These are phyloP conservation scores for Lachnellula occidentalis DNA, from an alignment of 2,329 filamentous ascomycete species.

Conservation along the genomic window DNA sequence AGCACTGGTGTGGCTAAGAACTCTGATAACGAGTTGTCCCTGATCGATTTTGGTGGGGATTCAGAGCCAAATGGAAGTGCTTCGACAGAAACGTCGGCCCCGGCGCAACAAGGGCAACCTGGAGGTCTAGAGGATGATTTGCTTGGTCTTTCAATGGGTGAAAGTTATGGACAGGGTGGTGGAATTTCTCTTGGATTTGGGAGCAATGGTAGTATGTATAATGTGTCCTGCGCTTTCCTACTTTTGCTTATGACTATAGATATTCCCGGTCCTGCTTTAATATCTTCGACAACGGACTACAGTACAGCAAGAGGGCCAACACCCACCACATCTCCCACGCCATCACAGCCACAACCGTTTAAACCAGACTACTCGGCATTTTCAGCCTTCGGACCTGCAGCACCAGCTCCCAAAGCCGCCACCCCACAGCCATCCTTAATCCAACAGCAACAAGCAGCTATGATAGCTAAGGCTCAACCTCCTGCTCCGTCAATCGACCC, in stretches of 20 bases:
- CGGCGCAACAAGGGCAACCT: conserved; percentile 40
- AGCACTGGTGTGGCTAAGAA: conserved; percentile 61
- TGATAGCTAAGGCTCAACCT: conserved; percentile 33
- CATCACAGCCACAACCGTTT: conserved; percentile 16
- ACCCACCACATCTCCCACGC: conserved; percentile 33
- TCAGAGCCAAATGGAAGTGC: conserved; percentile 51
- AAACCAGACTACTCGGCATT: conserved; percentile 45
- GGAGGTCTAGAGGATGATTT: conserved; percentile 83
- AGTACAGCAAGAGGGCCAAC: conserved; percentile 50
- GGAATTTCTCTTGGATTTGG: conserved; percentile 79
- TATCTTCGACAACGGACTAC: conserved; percentile 58
- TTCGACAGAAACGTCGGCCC: conserved; percentile 34
- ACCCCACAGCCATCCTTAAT: conserved; percentile 47
- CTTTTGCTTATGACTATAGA: conserved; percentile 35
- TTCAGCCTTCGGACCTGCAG: conserved; percentile 48
- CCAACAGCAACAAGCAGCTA: conserved; percentile 35
- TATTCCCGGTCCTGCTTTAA: conserved; percentile 55
- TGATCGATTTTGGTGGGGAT: conserved; percentile 83
- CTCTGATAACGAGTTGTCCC: conserved; percentile 71
- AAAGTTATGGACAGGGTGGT: conserved; percentile 65
- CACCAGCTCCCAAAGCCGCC: conserved; percentile 43
- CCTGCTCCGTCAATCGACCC: conserved; percentile 49
- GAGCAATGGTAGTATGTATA: conserved; percentile 57
- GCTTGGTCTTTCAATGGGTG: conserved; percentile 75
- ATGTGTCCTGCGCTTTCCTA: neutral